phyloP scores from a whole-genome alignment of 2,329 filamentous ascomycete genomes.

The Phialemoniopsis sp. region DNA sequence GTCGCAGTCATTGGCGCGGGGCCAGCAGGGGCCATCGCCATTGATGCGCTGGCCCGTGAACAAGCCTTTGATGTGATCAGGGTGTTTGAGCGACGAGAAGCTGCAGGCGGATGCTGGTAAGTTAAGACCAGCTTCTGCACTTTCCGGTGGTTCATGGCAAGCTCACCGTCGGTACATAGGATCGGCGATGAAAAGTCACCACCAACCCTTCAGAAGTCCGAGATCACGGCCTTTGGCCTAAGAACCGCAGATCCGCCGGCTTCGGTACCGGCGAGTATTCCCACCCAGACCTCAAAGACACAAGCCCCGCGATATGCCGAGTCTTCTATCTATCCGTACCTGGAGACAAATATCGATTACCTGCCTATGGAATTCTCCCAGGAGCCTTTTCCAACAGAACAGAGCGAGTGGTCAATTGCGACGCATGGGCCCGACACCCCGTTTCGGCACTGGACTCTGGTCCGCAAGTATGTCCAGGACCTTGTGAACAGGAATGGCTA shows the following conservation, averaged over 20 bases:
- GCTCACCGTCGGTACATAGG: too few species aligned
- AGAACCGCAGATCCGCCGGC: slow-evolving; percentile 46
- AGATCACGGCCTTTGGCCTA: slow-evolving; percentile 39
- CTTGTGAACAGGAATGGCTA: slow-evolving; percentile 51
- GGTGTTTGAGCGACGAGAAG: slow-evolving; percentile 54
- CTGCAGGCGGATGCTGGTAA: slow-evolving; percentile 52
- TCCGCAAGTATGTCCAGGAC: slow-evolving; percentile 48
- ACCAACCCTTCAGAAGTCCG: slow-evolving; percentile 27
- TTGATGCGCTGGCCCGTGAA: slow-evolving; percentile 53
- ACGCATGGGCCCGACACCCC: slow-evolving; percentile 54
- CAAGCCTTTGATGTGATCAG: slow-evolving; percentile 48
- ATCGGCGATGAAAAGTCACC: slow-evolving; percentile 31
- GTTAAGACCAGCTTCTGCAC: too few species aligned
- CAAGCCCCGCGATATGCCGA: slow-evolving; percentile 47
- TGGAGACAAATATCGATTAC: slow-evolving; percentile 62
- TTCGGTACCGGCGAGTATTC: slow-evolving; percentile 39
- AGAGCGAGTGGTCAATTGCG: slow-evolving; percentile 32
- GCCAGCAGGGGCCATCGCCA: slow-evolving; percentile 51
- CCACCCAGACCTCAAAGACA: slow-evolving; percentile 35
- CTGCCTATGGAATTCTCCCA: slow-evolving; percentile 56
- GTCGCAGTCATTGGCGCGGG: slow-evolving; percentile 56
- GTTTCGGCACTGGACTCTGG: slow-evolving; percentile 56
- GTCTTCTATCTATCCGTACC: slow-evolving; percentile 55
- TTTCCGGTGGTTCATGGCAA: background rate
- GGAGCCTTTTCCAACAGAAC: slow-evolving; percentile 41